Conservation (phyloP, 768 basidiomycete species). For the Pleurotus sapidus region DNA sequence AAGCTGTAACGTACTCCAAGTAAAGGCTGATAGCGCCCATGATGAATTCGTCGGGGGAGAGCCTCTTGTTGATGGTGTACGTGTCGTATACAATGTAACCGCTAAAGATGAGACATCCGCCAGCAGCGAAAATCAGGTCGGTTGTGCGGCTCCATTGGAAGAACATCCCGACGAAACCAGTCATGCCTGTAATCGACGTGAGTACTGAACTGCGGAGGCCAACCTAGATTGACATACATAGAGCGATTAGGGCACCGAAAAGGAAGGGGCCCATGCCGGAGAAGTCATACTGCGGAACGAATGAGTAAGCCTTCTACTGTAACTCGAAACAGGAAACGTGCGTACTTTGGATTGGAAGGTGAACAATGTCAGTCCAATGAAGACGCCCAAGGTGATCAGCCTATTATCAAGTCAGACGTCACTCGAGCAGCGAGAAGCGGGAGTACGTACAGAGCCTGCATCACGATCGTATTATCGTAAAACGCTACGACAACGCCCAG, state of each 20-base stretch:
- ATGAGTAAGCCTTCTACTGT: background rate
- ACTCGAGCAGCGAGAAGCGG: background rate
- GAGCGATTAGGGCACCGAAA: slow-evolving; percentile 78
- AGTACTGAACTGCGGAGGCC: background rate
- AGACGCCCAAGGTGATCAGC: slow-evolving; percentile 88
- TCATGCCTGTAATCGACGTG: slow-evolving; percentile 54
- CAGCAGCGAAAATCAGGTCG: slow-evolving; percentile 78
- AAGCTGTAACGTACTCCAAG: slow-evolving; percentile 65
- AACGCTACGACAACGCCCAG: slow-evolving; percentile 84
- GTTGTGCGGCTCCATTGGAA: slow-evolving; percentile 81
- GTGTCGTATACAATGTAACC: slow-evolving; percentile 93
- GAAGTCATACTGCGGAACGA: slow-evolving; percentile 76
- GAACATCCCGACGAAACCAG: slow-evolving; percentile 80
- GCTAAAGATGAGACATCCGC: slow-evolving; percentile 81
- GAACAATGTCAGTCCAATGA: slow-evolving; percentile 91
- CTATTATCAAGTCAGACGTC: slow-evolving; percentile 26
- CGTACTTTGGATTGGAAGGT: slow-evolving; percentile 90
- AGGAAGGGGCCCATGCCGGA: slow-evolving; percentile 89
- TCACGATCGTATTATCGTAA: slow-evolving; percentile 66
- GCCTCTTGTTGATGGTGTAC: slow-evolving; percentile 80
- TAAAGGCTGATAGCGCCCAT: slow-evolving; percentile 91
- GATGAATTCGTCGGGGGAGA: slow-evolving; percentile 93
- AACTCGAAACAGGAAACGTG: slow-evolving; percentile 1
- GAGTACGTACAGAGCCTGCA: slow-evolving; percentile 76
- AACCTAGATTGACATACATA: slow-evolving; percentile 43